phyloP scores from a whole-genome alignment of 331 rosid species.

The Pyrus hybrid region DNA sequence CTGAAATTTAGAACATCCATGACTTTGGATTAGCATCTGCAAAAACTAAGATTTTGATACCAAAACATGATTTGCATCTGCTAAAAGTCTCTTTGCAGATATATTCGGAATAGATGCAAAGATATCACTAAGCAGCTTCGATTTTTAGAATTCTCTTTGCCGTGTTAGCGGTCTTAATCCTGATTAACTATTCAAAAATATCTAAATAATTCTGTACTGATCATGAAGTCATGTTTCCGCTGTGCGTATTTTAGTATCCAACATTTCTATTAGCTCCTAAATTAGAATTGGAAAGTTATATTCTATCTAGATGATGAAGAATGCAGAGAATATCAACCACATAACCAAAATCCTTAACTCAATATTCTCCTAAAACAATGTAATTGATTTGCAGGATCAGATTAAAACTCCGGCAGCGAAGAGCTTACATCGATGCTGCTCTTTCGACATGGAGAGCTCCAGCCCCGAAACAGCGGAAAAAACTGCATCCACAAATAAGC shows the following conservation, averaged over 20 bases:
- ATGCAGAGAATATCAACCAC: constrained; percentile 1
- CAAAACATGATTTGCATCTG: constrained; percentile 18
- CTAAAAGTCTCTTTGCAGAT: constrained; percentile 19
- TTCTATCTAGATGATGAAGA: constrained; percentile 11
- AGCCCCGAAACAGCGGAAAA: constrained; percentile 96
- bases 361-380: constrained; percentile 1
- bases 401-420: not conserved
- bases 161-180: constrained; percentile 27
- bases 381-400: not conserved
- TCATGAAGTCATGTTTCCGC: not conserved
- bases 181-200: not conserved
- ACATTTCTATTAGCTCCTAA: not conserved
- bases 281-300: constrained; percentile 13
- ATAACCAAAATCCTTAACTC: not conserved
- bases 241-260: not conserved
- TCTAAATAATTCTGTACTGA: not conserved
- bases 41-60: constrained; percentile 19
- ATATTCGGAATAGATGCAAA: constrained; percentile 22
- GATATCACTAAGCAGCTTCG: not conserved
- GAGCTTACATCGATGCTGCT: constrained; percentile 80
- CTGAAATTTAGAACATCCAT: constrained; percentile 12
- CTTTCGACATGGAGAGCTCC: constrained; percentile 86
- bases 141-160: not conserved
- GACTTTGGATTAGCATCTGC: constrained; percentile 4
- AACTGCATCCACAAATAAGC: constrained; percentile 39